Evolutionary conservation across 1,284 basidiomycete species (phyloP), one percentile per base, ranked within the genome.

Genomic region (Moniliophthora roreri): DNA sequence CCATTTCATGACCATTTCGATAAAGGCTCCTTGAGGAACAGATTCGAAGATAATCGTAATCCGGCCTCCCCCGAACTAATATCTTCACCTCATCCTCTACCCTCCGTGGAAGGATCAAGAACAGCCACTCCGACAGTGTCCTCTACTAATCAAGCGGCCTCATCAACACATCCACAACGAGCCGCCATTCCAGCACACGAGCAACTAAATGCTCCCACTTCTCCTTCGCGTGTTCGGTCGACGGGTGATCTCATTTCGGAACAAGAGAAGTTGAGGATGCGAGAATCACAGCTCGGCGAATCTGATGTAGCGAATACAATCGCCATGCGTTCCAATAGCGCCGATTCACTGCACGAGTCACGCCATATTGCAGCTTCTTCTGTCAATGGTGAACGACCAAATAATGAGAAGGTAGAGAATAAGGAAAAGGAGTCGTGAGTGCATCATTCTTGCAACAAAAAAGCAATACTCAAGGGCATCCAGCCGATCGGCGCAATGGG

Each of bases 21-120:
- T 32, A 18, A 46, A 71, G 76, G 68, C 50, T 58, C 65, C 46
- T 65, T 60, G 53, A 60, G 62, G 47, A 65, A 55, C 42, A 69
- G 66, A 50, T 65, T 66, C 53, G 75, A 75, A 21, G 74, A 76
- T 51, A 77, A 81, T 61, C 76, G 79, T 60, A 90, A 89, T 66
- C 85, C 87, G 50, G 86, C 87, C 8, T 89, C 87, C 24, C 87
- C 88, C 9, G 79, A 82, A 50, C 65, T 82, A 10, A 64, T 86
- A 39, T 68, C 69, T 39, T 72, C 79, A 48, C 71, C 79, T 20
- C 69, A 75, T 24, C 77, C 79, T 50, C 83, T 81, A 76, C 45
- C 47, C 20, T 46, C 42, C 26, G 34, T 46, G 5, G 82, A 83
- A 51, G 69, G 72, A 47, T 75, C 78, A 32, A 70, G 76, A 46